Base-by-base conservation (phyloP, 495 filamentous ascomycete species). In the Immersiella caudata region DNA sequence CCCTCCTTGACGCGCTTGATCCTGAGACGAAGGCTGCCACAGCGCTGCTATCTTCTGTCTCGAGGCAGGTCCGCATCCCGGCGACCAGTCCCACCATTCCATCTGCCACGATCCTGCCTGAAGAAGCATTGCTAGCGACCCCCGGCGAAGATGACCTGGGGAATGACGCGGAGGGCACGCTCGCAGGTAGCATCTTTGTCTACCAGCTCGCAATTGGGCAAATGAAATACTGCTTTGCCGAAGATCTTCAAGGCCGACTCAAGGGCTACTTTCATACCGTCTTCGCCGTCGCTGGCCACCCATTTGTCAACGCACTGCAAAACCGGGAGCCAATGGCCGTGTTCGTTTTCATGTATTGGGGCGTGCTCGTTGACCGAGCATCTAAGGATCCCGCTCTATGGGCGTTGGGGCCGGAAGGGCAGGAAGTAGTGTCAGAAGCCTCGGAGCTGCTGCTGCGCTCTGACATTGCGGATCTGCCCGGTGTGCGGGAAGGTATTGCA, bases 141-240 rank as follows among this genome's bases (percentile, higher is more conserved):
- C 5, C 5, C 5, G 40, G 40, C 11, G 16, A 18, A 12, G 5
- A 12, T 6, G 29, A n/a, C n/a, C n/a, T 33, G 29, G 29, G 29
- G 8, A 8, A 4, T 8, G 40, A 14, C 4, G 5, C 40, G 4
- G 24, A 12, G 16, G 50, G 14, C 6, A 1, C 22, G n/a, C 8
- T 27, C 14, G 54, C 63, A 3, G 25, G 20, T 29, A 54, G 50
- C 20, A 33, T 65, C 1, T 26, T 0, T n/a, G 4, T 16, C 0
- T 57, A 58, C 33, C 20, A 57, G 25, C n/a, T 58, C 7, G 63
- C 63, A 0, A 29, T 59, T 6, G 63, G 52, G 7, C 63, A 65
- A 52, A 65, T 52, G 22, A 46, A 49, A 24, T 65, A 65, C 35
- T 65, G 63, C 54, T 65, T 58, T 22, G 63, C 63, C 0, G 63